These are phyloP conservation scores for Corymbia calophylla DNA, from an alignment of 441 rosid species.

Conservation along the genomic window DNA sequence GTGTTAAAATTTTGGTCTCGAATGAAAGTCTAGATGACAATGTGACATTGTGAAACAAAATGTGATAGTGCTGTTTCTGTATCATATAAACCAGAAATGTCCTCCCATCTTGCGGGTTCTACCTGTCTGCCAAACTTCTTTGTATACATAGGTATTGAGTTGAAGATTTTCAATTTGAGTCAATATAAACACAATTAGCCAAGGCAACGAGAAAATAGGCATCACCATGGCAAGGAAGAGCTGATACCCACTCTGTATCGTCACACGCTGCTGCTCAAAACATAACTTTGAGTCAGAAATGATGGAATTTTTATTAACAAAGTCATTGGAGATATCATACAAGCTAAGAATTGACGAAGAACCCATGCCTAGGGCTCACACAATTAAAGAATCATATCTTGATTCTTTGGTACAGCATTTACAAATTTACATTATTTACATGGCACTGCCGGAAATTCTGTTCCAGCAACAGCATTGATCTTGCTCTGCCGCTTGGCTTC, in stretches of 20 bases:
- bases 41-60: not conserved
- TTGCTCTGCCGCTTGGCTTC: not conserved
- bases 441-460: not conserved
- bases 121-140: not conserved
- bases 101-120: not conserved
- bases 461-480: not conserved
- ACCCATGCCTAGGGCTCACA: constrained; percentile 1
- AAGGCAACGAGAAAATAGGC: not conserved
- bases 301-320: not conserved
- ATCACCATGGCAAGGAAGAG: not conserved
- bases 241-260: not conserved
- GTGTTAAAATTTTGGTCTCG: not conserved
- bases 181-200: not conserved
- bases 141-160: not conserved
- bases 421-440: not conserved
- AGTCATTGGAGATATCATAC: not conserved
- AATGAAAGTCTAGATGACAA: not conserved
- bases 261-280: not conserved
- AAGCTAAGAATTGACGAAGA: not conserved
- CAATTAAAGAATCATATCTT: not conserved
- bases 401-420: not conserved
- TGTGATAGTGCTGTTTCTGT: not conserved
- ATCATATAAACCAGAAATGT: not conserved
- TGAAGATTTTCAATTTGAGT: not conserved
- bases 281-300: not conserved